Base-by-base conservation (phyloP, 176 grass and related monocot genomes). In the Carex littledalei region DNA sequence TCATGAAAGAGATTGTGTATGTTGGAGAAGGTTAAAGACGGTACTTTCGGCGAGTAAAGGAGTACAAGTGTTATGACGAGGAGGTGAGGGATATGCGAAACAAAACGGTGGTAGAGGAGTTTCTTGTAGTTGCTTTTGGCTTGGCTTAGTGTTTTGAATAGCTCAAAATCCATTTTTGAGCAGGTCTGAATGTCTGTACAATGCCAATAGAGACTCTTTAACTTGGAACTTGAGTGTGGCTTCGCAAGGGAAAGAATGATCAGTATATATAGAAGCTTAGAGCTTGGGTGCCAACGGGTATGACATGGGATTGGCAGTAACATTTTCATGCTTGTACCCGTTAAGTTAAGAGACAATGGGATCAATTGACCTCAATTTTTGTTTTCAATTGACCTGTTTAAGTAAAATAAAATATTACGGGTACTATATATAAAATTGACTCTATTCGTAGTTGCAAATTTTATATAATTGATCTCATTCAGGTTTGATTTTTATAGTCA, bases 1-100 rank as follows among this genome's bases (percentile, higher is more conserved):
- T 55, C 32, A 43, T 49, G 67, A 24, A 15, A 86, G 6, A 85
- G 22, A 29, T 79, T 47, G 20, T 8, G 56, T 21, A 86, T 13
- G 58, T 75, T 55, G 10, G 73, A 59, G 7, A 86, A 12, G 53
- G 72, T 60, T 18, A 86, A 65, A 8, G 81, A 61, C 7, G 32
- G 73, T 5, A 91, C 78, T 21, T 26, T 39, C 1, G 84, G 87
- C 1, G 67, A 24, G 35, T 77, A 45, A 29, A 16, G 26, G 4
- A 85, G 6, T 20, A 93, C 54, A 11, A 88, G n/a, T 0, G 88
- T 80, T n/a, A 63, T 24, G 47, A 80, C 26, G 10, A 89, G 17
- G 50, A 97, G 29, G 57, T 85, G 81, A 0, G 84, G 91, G 6
- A 87, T 43, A 79, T 93, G 67, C 22, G 84, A 65, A 50, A 88